These are phyloP conservation scores for Solanum dulcamara DNA, from an alignment of 257 asterid genomes.

Conservation along the genomic window DNA sequence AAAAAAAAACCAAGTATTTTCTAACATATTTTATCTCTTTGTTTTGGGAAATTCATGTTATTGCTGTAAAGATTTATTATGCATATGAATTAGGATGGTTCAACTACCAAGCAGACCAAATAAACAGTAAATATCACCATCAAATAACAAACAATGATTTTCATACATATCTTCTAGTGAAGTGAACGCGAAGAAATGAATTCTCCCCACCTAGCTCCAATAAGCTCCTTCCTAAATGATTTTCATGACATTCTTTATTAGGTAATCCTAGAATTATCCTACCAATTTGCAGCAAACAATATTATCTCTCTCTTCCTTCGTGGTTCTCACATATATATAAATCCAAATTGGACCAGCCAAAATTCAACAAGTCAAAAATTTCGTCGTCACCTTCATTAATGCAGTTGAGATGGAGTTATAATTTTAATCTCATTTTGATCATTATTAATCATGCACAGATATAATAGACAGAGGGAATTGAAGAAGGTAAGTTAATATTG, in stretches of 20 bases:
- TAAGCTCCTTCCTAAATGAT: slow-evolving; percentile 7
- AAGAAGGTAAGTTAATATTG: too few species aligned
- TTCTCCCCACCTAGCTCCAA: slow-evolving; percentile 7
- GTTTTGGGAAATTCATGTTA: neutral
- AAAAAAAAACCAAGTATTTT: too few species aligned
- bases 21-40: too few species aligned
- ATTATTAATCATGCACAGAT: neutral
- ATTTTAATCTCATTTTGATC: neutral
- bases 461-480: neutral
- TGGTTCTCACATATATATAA: neutral
- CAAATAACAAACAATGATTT: slow-evolving; percentile 41
- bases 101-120: slow-evolving; percentile 30
- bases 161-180: slow-evolving; percentile 30
- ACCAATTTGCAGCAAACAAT: neutral
- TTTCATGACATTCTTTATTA: neutral
- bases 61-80: neutral
- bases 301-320: neutral
- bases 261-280: neutral
- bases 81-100: slow-evolving; percentile 19
- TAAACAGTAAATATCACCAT: slow-evolving; percentile 29
- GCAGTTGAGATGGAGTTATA: neutral
- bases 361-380: neutral
- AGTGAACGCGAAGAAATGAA: slow-evolving; percentile 88
- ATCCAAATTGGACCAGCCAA: neutral
- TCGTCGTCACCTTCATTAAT: neutral